Base-by-base conservation (phyloP, 2,329 filamentous ascomycete genomes). In the Xylariomycetidae sp. region DNA sequence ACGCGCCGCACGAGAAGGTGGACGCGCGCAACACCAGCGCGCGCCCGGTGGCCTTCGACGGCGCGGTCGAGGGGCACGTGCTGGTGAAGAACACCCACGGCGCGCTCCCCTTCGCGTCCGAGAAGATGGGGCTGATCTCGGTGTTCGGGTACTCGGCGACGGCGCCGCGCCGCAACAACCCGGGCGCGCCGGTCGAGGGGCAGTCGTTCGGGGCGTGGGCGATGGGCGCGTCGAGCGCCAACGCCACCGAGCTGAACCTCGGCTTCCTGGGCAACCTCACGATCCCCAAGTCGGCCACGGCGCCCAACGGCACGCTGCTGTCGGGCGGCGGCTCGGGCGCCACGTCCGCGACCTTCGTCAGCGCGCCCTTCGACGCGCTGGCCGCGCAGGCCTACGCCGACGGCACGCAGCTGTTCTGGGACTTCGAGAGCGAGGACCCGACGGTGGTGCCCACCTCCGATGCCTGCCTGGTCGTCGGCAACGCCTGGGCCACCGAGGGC, bases 401-500 rank as follows among this genome's bases (percentile, higher is more conserved):
- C 38, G 59, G 56, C 27, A 68, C 67, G 0, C 51, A 53, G 1
- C 44, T 72, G 1, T 60, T 58, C 41, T 70, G 61, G 54, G 68
- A 72, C 45, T 62, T 67, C 35, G 46, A 50, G 4, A 58, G 55
- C 1, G 46, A 40, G 2, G 47, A 56, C 6, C 63, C 66, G 0
- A 27, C 50, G 2, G 59, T 68, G 4, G 52, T 61, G 26, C 43
- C 49, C 12, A 54, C 22, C 5, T 53, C 61, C 6, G 64, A 83
- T 49, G 59, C 82, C 12, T 84, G 80, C 32, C 48, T 72, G 3
- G 66, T 71, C 0, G 63, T 72, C 41, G 63, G 70, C 44, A 76
- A 76, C 48, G 61, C 54, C 23, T 76, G 80, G 56, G 69, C 74
- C 2, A 74, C 77, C 0, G 81, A 85, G 54, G 79, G 79, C 1